A percentile compares a stretch with the other conserved stretches of the same genome.
Evolutionary conservation across 2,329 filamentous ascomycete species (phyloP).

Genomic region (Aspergillus melleus): DNA sequence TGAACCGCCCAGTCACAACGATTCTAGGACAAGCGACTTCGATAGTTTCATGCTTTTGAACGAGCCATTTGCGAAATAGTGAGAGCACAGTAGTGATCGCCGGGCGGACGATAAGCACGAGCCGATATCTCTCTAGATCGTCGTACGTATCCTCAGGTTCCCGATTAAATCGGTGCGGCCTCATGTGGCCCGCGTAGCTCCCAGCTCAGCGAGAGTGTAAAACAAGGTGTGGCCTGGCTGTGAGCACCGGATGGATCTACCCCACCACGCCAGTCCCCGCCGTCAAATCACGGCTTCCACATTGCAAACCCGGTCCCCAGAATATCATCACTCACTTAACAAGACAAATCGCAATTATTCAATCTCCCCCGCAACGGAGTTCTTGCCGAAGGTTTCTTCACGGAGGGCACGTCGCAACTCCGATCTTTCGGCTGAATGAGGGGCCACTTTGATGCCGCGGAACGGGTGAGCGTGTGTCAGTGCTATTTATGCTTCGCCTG

Average conservation of each 20-base stretch:
- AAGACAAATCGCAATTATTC: conserved; percentile 3
- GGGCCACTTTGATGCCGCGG: background rate
- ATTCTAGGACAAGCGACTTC: too few relatives aligned
- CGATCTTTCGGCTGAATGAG: conserved; percentile 21
- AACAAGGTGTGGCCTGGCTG: too few relatives aligned
- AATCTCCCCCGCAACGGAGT: conserved; percentile 8
- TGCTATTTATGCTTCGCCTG: background rate
- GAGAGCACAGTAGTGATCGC: too few relatives aligned
- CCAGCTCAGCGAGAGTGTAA: too few relatives aligned
- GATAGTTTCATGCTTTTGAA: too few relatives aligned
- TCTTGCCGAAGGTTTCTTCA: conserved; percentile 5
- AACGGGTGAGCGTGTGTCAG: background rate
- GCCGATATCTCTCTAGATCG: too few relatives aligned
- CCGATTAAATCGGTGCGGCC: too few relatives aligned
- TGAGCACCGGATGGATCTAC: background rate
- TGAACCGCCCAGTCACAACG: too few relatives aligned
- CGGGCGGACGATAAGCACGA: too few relatives aligned
- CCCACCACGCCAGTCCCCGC: background rate
- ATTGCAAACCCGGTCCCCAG: background rate
- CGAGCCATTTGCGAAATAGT: too few relatives aligned
- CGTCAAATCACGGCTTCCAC: conserved; percentile 1
- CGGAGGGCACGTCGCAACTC: conserved; percentile 7
- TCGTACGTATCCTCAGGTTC: too few relatives aligned
- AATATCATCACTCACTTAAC: background rate
- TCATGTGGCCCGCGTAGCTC: too few relatives aligned